Evolutionary conservation across 2,329 filamentous ascomycete species (phyloP).

Genomic region (Stromatinia cepivora): DNA sequence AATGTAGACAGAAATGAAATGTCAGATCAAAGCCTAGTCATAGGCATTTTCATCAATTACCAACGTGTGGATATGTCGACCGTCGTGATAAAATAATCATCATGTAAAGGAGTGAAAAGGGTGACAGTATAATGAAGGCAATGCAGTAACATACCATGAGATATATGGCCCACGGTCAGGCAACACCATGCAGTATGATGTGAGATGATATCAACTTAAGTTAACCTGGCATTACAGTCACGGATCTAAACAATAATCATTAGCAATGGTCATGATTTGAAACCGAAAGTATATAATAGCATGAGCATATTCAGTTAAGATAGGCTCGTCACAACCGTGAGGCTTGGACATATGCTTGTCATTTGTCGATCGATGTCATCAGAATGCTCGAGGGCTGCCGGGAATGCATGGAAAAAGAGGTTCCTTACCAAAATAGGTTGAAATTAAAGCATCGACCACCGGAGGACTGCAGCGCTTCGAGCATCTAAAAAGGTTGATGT

Average conservation of each 20-base stretch:
- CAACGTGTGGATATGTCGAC: slow-evolving; percentile 74
- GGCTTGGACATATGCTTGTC: slow-evolving; percentile 99
- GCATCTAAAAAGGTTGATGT: neutral
- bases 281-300: slow-evolving; percentile 17
- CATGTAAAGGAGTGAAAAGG: slow-evolving; percentile 49
- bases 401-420: slow-evolving; percentile 28
- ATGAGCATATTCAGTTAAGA: slow-evolving; percentile 49
- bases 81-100: slow-evolving; percentile 83
- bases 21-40: slow-evolving; percentile 63
- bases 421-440: slow-evolving; percentile 16
- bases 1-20: slow-evolving; percentile 26
- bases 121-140: neutral
- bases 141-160: slow-evolving; percentile 27
- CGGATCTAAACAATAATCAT: slow-evolving; percentile 18
- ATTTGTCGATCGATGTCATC: slow-evolving; percentile 81
- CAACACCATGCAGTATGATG: neutral
- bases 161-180: no score
- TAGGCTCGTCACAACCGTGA: slow-evolving; percentile 54
- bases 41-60: slow-evolving; percentile 77
- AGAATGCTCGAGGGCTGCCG: slow-evolving; percentile 49
- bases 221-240: slow-evolving; percentile 2
- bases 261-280: slow-evolving; percentile 23
- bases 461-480: neutral
- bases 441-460: no score
- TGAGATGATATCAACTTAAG: neutral